Evolutionary conservation across 2,329 filamentous ascomycete species (phyloP), one percentile per base, ranked within the genome.

Genomic region (Phaeomoniella chlamydospora): DNA sequence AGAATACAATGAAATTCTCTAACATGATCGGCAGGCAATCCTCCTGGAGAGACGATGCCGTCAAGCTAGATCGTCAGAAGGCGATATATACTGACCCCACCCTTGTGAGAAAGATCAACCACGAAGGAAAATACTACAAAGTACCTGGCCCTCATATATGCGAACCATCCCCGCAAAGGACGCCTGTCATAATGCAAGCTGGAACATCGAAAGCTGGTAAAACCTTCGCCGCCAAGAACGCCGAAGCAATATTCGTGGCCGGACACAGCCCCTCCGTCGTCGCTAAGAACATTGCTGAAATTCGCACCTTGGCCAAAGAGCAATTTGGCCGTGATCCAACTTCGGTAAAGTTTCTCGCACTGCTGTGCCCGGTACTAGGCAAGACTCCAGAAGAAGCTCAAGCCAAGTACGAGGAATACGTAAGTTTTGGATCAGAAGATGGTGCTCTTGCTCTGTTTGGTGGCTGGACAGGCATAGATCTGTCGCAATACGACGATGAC

Each of bases 381-480:
- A 45, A 53, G 2, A 70, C 66, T 0, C 64, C 68, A 26, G 65
- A 65, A 40, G 71, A 74, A 44, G 72, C 71, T 0, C 51, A 56
- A 29, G 60, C 52, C 1, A 76, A 75, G 45, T 59, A 67, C 22
- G 59, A 61, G 15, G 65, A 70, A 38, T 42, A 65, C 9, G 60
- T 65, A 45, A 65, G 64, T 42, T 64, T 76, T 44, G 70, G 65
- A 1, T 68, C 63, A 0, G 62, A 64, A 0, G 53, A 71, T 12
- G 71, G 69, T 0, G 70, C 68, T 0, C 52, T 75, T 1, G 71
- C 71, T 0, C 54, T 74, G 1, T 68, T 73, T 41, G 66, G 62
- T 29, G 70, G 70, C 1, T 74, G 68, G 67, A 73, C 70, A 0
- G 72, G 72, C 0, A 73, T 77, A 39, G 72, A 77, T 45, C 57